Conservation (phyloP, 345 rosid species). For the Salix brachista region DNA sequence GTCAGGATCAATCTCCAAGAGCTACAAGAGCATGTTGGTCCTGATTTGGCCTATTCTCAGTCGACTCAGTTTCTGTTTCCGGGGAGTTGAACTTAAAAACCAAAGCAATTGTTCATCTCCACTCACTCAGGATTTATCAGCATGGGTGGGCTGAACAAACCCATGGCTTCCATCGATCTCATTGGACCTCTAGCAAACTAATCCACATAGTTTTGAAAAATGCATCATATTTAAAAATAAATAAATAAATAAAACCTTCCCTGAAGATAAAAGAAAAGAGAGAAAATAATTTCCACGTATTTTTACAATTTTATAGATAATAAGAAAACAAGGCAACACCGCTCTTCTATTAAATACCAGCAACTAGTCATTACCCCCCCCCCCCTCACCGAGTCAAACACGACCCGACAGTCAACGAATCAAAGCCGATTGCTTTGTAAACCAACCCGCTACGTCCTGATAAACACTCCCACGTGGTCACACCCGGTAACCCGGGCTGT, state of each 20-base stretch:
- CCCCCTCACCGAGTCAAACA: conserved; percentile 88
- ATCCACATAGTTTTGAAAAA: conserved; percentile 35
- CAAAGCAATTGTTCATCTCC: too few relatives aligned
- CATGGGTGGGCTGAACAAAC: too few relatives aligned
- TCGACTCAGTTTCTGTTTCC: too few relatives aligned
- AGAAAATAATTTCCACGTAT: conserved; percentile 12
- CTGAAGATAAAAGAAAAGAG: background rate
- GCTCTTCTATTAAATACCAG: conserved; percentile 83
- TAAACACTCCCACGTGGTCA: conserved; percentile 57
- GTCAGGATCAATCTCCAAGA: too few relatives aligned
- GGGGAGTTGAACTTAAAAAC: too few relatives aligned
- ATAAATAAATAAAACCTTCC: conserved; percentile 5
- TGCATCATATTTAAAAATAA: conserved; percentile 16
- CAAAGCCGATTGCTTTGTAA: conserved; percentile 43
- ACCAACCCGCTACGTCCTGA: conserved; percentile 86
- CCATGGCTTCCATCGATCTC: too few relatives aligned
- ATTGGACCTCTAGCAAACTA: too few relatives aligned
- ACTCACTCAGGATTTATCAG: too few relatives aligned
- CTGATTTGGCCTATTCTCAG: too few relatives aligned
- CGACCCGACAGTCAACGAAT: conserved; percentile 39
- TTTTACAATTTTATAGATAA: conserved; percentile 81
- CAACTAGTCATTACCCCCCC: conserved; percentile 53
- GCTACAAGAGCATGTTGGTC: too few relatives aligned
- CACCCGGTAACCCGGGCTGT: conserved; percentile 36
- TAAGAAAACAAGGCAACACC: conserved; percentile 87